Base-by-base conservation (phyloP, 2,329 filamentous ascomycete species). In the Microdochium bolleyi region DNA sequence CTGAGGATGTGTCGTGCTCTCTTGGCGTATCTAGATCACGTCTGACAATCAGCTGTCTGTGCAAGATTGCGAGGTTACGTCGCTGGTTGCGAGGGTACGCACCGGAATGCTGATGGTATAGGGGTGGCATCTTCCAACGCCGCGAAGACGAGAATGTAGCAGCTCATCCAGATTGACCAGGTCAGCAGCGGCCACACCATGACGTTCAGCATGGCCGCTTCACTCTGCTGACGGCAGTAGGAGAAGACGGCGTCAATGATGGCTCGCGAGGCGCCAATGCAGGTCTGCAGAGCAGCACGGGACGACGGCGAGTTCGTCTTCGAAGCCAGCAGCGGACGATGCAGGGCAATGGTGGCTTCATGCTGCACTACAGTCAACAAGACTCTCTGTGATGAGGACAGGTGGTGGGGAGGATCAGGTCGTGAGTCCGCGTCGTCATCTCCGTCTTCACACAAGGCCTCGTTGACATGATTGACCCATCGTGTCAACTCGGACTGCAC, bases 141-240 rank as follows among this genome's bases (percentile, higher is more conserved):
- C 11, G 56, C 58, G 46, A 56, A 60, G 24, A 52, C 51, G 19
- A 60, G 52, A 8, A 60, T 54, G 37, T 58, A 60, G 24, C 54
- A 60, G 14, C 58, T 58, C 58, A 60, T 58, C 56, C 58, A 60
- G 3, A 58, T 54, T 1, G 58, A 58, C 58, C 58, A 58, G 4
- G 58, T 60, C n/a, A 58, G 51, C 3, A 56, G 46, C n/a, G 58
- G 58, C 54, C 56, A 60, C 8, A 58, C 51, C 48, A 56, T 37
- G 16, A 58, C 24, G 2, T 51, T 34, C 3, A 49, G 46, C 46
- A 14, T 32, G 5, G 27, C 34, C 16, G 13, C 19, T 4, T 32
- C 24, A 30, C 19, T 24, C 22, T 3, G 19, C n/a, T 48, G 14
- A 1, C 48, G 24, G 11, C 32, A n/a, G 19, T 27, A 34, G 38